Evolutionary conservation across 83 land plant genomes (phyloP).

Genomic region (Picea engelmannii): DNA sequence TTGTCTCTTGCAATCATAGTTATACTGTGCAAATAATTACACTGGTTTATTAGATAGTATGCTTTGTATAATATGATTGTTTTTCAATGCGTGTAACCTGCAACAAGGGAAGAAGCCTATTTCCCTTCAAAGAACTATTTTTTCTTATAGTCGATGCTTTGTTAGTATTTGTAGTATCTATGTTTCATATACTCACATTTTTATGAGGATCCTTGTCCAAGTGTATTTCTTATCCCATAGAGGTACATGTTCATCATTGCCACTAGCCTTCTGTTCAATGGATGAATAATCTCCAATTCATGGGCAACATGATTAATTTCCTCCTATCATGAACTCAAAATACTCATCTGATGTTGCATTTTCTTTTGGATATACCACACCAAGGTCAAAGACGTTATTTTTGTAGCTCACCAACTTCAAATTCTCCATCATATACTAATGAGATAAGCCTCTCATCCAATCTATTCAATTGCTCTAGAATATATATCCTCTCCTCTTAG

Average conservation of each 20-base stretch:
- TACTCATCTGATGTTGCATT: not conserved
- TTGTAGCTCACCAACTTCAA: too few species aligned
- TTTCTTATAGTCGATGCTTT: constrained; percentile 20
- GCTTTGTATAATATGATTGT: not conserved
- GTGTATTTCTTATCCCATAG: not conserved
- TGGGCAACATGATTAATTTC: not conserved
- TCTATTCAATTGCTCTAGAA: constrained; percentile 2
- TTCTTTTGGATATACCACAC: not conserved
- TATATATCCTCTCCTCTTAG: constrained; percentile 14
- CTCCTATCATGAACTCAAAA: not conserved
- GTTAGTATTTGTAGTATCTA: not conserved
- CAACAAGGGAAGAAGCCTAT: constrained; percentile 48
- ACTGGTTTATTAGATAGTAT: constrained; percentile 11
- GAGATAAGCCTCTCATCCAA: constrained; percentile 21
- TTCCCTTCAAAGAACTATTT: constrained; percentile 12
- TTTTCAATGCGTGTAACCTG: constrained; percentile 28
- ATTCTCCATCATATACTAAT: not conserved
- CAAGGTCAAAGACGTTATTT: not conserved
- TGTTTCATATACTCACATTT: not conserved
- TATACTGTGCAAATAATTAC: too few species aligned
- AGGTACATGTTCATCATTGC: not conserved
- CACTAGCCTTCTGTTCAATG: not conserved
- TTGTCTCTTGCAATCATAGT: too few species aligned
- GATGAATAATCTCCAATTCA: not conserved
- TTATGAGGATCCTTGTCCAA: not conserved